Percentiles rank a stretch among this genome's conserved stretches.
Conservation (phyloP, 139 green algal species). For the Marvania coccoides region DNA sequence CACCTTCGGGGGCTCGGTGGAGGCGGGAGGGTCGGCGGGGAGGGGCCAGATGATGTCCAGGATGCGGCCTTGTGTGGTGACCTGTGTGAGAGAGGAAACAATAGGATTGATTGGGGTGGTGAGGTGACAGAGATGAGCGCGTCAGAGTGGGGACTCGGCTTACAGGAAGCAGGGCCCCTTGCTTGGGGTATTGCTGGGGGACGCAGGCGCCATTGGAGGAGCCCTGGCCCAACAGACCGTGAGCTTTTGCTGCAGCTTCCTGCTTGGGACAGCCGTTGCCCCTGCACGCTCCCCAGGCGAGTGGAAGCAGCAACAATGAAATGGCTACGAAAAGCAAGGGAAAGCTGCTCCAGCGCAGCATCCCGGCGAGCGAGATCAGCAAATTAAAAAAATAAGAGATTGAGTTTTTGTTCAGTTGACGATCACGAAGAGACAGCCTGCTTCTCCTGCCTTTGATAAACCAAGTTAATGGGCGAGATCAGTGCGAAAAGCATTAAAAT, state of each 20-base stretch:
- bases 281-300: neutral
- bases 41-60: neutral
- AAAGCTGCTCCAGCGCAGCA: no score
- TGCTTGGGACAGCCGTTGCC: slow-evolving; percentile 19
- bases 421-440: no score
- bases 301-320: neutral
- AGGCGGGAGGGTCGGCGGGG: neutral
- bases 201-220: neutral
- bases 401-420: no score
- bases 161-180: slow-evolving; percentile 21
- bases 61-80: neutral
- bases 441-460: no score
- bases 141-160: neutral
- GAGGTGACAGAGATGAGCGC: neutral
- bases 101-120: neutral
- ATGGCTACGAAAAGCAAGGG: neutral
- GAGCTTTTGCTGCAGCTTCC: slow-evolving; percentile 2
- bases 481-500: no score
- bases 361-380: no score
- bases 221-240: slow-evolving; percentile 17
- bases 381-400: no score
- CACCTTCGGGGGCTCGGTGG: neutral
- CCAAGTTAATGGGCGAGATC: no score
- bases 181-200: slow-evolving; percentile 21
- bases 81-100: neutral